phyloP scores from a whole-genome alignment of 106 monocot species.

The Dendrobium chrysotoxum region DNA sequence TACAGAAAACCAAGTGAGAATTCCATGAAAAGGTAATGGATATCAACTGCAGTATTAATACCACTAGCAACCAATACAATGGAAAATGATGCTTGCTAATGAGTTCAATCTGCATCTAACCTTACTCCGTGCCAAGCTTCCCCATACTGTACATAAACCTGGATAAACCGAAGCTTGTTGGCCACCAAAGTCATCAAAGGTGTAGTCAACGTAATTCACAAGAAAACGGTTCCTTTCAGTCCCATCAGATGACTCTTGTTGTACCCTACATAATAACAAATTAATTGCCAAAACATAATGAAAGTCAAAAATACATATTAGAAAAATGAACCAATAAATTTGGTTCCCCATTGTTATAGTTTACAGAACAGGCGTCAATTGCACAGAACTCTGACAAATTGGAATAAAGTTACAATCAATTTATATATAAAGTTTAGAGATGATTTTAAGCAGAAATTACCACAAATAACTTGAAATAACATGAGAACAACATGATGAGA shows the following conservation, averaged over 20 bases:
- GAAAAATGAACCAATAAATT: not conserved
- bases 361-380: not conserved
- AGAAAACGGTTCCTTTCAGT: slow-evolving; percentile 97
- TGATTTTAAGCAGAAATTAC: not conserved
- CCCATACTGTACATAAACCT: slow-evolving; percentile 97
- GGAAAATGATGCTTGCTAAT: not conserved
- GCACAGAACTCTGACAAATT: not conserved
- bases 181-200: slow-evolving; percentile 97
- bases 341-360: not conserved
- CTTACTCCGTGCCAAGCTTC: slow-evolving; percentile 98
- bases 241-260: slow-evolving; percentile 96
- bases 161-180: slow-evolving; percentile 94
- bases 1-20: not conserved
- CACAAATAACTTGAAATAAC: not conserved
- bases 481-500: not conserved
- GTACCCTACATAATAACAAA: slow-evolving; percentile 51
- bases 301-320: not conserved
- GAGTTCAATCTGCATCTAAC: slow-evolving; percentile 21
- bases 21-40: not conserved
- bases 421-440: not conserved
- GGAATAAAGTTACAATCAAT: not conserved
- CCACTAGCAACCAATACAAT: not conserved
- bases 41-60: not conserved
- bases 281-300: slow-evolving; percentile 1
- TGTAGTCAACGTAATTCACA: slow-evolving; percentile 94